Base-by-base conservation (phyloP, 371 early-diverging fungal species). In the Thermomucor indicae-seudaticae region DNA sequence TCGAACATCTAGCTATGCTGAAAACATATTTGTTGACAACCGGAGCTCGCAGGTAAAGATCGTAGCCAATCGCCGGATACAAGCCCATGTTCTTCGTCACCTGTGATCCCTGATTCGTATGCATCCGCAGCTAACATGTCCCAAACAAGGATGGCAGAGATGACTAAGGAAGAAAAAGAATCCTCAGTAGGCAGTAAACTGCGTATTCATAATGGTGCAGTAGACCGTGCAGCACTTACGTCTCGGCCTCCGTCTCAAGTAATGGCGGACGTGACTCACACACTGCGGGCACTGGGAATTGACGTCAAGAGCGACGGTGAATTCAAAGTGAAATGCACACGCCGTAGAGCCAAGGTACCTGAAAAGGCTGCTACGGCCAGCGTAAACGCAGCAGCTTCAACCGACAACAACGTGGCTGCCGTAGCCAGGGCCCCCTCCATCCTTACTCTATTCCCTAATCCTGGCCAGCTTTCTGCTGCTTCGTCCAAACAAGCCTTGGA, bases 321-420 rank as follows among this genome's bases (percentile, higher is more conserved):
- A 10, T 57, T 22, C 42, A 57, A 45, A 34, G n/a, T 57, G 7
- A 57, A 45, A 45, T 57, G 57, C 28, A 27, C 42, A 17, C 46
- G 57, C 22, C 57, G 41, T 19, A 24, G 35, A 31, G 49, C 42
- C 14, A 49, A 49, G 17, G 29, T 32, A 6, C 25, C 40, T 3
- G 4, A 23, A 1, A 17, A 14, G 35, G 28, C 4, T 27, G 17
- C 16, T n/a, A 44, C 11, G 17, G 44, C 44, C 28, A 3, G 3
- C 14, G 19, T 32, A 12, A 39, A 16, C 2, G 5, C 31, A 23
- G 35, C 42, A 10, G 17, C 46, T 16, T 14, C 16, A 5, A 31
- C 16, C 14, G n/a, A 35, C 17, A 30, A 29, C 16, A 32, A 31
- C 32, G 27, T 10, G 6, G 17, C 25, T n/a, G 35, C 23, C 7